These are phyloP conservation scores for Aspergillus quadrilineatus DNA, from an alignment of 2,329 filamentous ascomycete genomes.

Conservation along the genomic window DNA sequence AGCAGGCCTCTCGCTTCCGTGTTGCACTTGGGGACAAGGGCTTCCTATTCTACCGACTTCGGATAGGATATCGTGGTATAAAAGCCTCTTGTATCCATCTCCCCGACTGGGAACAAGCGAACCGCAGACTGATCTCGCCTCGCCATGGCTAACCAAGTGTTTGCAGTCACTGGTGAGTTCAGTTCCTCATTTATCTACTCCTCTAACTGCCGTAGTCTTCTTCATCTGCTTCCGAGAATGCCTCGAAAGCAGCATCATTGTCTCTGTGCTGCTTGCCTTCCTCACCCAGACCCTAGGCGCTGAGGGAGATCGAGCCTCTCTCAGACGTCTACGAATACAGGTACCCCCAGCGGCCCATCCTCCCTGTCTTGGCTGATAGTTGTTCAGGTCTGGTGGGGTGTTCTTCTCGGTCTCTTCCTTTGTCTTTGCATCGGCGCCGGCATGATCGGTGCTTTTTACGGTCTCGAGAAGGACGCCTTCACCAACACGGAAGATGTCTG, in stretches of 20 bases:
- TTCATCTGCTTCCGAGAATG: slow-evolving; percentile 88
- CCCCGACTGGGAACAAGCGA: too few species aligned
- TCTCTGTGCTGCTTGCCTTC: slow-evolving; percentile 83
- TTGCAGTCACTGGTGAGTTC: slow-evolving; percentile 17
- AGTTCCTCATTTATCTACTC: not conserved
- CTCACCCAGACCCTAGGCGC: slow-evolving; percentile 73
- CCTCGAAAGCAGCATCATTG: slow-evolving; percentile 78
- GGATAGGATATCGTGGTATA: too few species aligned
- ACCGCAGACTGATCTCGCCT: too few species aligned
- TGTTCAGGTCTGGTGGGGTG: slow-evolving; percentile 62
- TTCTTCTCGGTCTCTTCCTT: slow-evolving; percentile 61
- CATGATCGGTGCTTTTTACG: slow-evolving; percentile 73
- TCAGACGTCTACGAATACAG: slow-evolving; percentile 68
- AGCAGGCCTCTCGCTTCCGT: too few species aligned
- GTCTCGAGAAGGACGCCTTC: slow-evolving; percentile 66
- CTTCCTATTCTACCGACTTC: too few species aligned
- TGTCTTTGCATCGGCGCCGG: slow-evolving; percentile 65
- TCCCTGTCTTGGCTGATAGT: too few species aligned
- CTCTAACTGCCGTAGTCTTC: slow-evolving; percentile 57
- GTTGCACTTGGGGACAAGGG: too few species aligned
- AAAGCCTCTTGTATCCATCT: too few species aligned
- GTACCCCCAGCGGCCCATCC: slow-evolving; percentile 31
- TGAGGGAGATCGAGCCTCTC: slow-evolving; percentile 58
- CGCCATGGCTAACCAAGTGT: slow-evolving; percentile 1
- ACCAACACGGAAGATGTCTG: slow-evolving; percentile 70